These are phyloP conservation scores for Penicillium subrubescens DNA, from an alignment of 495 filamentous ascomycete genomes.

Conservation along the genomic window DNA sequence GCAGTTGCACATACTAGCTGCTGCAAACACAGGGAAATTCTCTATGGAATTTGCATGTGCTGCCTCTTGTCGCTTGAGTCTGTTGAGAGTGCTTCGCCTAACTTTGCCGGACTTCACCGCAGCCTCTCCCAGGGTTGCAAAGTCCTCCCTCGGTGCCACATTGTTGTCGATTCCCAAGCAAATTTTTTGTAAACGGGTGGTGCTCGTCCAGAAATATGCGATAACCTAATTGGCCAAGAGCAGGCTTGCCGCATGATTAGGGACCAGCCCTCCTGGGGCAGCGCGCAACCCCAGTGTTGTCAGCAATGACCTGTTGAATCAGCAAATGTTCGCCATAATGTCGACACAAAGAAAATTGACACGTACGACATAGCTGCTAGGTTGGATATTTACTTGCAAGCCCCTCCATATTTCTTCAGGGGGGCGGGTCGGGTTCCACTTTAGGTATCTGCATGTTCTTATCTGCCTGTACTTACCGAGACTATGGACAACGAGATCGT, in stretches of 20 bases:
- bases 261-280: conserved; percentile 16
- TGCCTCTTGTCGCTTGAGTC: conserved; percentile 48
- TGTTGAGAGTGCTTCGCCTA: conserved; percentile 42
- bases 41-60: conserved; percentile 54
- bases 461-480: not conserved
- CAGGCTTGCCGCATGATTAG: conserved; percentile 42
- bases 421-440: not conserved
- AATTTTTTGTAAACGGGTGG: conserved; percentile 45
- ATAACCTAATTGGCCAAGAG: conserved; percentile 50
- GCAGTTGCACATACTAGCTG: conserved; percentile 31
- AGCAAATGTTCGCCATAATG: not conserved
- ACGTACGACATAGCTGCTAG: conserved; percentile 16
- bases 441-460: not conserved
- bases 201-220: conserved; percentile 47
- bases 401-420: not conserved
- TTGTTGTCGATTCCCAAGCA: conserved; percentile 53
- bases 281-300: conserved; percentile 31
- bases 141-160: conserved; percentile 45
- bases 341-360: not conserved
- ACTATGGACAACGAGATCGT: not conserved
- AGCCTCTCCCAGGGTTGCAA: conserved; percentile 46
- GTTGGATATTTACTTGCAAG: not conserved
- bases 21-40: conserved; percentile 49
- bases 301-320: conserved; percentile 23
- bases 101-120: conserved; percentile 54